Evolutionary conservation across 129 eudicot genomes (phyloP).

Genomic region (Arctium lappa): DNA sequence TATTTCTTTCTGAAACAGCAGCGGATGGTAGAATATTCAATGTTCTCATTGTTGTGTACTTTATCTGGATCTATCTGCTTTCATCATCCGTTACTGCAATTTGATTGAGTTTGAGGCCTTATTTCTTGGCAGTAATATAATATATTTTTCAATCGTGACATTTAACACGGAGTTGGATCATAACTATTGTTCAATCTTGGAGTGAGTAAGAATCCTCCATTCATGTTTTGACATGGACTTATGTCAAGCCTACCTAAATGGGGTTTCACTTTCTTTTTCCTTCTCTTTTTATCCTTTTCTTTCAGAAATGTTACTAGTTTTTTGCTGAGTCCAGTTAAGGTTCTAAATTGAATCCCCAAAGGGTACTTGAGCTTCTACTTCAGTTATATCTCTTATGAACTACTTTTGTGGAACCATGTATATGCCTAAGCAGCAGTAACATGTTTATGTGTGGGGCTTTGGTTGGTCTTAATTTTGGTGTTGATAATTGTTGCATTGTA

Average conservation of each 20-base stretch:
- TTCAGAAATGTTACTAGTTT: neutral
- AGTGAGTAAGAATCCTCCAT: neutral
- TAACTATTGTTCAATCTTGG: neutral
- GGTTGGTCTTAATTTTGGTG: neutral
- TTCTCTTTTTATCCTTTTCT: neutral
- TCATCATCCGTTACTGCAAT: neutral
- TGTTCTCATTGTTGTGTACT: neutral
- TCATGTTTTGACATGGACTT: neutral
- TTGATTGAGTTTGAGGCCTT: neutral
- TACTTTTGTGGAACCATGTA: neutral
- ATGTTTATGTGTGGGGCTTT: neutral
- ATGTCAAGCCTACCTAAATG: neutral
- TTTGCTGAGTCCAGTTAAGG: neutral
- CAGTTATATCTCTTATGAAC: neutral
- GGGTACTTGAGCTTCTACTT: neutral
- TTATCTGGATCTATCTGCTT: neutral
- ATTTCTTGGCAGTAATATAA: neutral
- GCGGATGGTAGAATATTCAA: neutral
- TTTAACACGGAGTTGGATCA: neutral
- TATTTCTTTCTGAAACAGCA: neutral
- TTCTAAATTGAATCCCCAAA: neutral
- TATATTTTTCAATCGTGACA: neutral
- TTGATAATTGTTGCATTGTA: conserved; percentile 28
- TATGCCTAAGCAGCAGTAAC: too few species aligned
- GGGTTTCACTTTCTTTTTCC: neutral